A percentile compares a stretch with the other conserved stretches of the same genome.
These are phyloP conservation scores for Lachancea lanzarotensis DNA, from an alignment of 805 yeast genomes.

Conservation along the genomic window DNA sequence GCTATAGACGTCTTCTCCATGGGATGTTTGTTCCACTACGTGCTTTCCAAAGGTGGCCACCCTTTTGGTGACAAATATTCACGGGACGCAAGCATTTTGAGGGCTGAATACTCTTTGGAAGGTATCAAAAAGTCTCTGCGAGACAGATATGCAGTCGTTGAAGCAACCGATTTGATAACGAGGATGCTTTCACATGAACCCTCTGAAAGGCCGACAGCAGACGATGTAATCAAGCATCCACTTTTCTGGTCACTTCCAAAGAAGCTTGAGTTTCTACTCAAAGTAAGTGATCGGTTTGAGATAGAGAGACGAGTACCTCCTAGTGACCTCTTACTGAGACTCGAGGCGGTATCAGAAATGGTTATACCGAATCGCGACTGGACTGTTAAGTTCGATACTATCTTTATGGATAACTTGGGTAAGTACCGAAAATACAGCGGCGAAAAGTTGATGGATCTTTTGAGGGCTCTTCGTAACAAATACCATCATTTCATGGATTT, in stretches of 20 bases:
- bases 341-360: constrained; percentile 46
- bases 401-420: constrained; percentile 76
- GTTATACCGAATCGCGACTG: constrained; percentile 65
- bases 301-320: constrained; percentile 78
- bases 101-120: constrained; percentile 50
- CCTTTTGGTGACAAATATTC: constrained; percentile 92
- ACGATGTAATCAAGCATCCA: constrained; percentile 70
- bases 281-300: constrained; percentile 88
- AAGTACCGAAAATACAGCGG: constrained; percentile 84
- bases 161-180: constrained; percentile 65
- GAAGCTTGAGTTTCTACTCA: constrained; percentile 75
- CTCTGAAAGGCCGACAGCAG: constrained; percentile 61
- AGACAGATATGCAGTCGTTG: constrained; percentile 35
- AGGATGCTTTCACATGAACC: constrained; percentile 72
- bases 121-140: constrained; percentile 29
- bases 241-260: constrained; percentile 73
- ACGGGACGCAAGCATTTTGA: constrained; percentile 83
- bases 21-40: constrained; percentile 90
- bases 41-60: constrained; percentile 75
- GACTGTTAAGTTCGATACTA: constrained; percentile 65
- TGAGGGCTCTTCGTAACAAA: constrained; percentile 87
- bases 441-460: constrained; percentile 70
- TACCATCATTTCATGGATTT: constrained; percentile 91
- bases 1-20: constrained; percentile 90
- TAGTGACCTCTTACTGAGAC: constrained; percentile 45